Evolutionary conservation across 2,329 filamentous ascomycete genomes (phyloP), one percentile per base, ranked within the genome.

Genomic region (Elsinoe arachidis): DNA sequence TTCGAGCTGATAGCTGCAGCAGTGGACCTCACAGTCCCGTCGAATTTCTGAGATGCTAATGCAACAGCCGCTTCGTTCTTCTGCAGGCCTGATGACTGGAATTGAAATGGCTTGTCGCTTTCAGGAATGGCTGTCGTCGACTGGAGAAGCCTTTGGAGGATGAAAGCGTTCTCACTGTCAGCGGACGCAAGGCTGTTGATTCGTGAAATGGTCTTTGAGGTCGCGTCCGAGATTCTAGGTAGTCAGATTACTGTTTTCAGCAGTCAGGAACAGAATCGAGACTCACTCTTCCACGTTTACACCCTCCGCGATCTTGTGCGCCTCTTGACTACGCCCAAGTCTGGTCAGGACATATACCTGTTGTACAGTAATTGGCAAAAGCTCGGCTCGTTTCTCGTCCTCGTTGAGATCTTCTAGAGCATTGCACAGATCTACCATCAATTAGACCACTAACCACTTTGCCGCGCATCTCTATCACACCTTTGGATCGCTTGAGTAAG

Each of bases 351-450:
- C 85, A 64, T 86, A 91, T 23, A 87, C 80, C 65, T 89, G 85
- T 70, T 93, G 89, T 21, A 88, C 80, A 33, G 84, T 76, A 58
- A 95, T 90, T 9, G 88, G 86, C 30, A 88, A 74, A 61, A 90
- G 73, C 71, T 95, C 88, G 0, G 80, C 78, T 68, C 81, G 78
- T 74, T 88, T 90, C 63, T 93, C 88, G 55, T 86, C 84, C 4
- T 88, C 83, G 15, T 76, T 79, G 59, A 92, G 72, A 59, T 92
- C 88, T 53, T 90, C 86, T 11, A 86, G 79, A 3, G 80, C 80
- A 67, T 87, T 83, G 67, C 88, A 93, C 17, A 92, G 74, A 63
- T 84, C 80, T 76, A 46, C 19, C 14, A 33, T 57, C 33, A 46
- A 34, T 53, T 47, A 34, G 34, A 39, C 54, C 34, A 44, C 23